These are phyloP conservation scores for Hypericum perforatum DNA, from an alignment of 345 rosid genomes.

Conservation along the genomic window DNA sequence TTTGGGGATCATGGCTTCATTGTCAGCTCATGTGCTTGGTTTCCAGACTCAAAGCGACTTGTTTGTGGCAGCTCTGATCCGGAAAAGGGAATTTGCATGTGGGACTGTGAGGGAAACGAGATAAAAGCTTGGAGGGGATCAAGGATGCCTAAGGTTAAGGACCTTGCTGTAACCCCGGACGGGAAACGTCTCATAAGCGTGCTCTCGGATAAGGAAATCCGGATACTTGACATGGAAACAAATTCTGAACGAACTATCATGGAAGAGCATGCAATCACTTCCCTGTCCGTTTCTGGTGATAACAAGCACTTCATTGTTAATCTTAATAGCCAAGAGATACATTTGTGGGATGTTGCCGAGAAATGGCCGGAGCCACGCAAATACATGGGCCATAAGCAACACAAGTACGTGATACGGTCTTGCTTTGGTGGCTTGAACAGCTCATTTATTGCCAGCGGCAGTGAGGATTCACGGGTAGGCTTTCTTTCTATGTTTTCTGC, in stretches of 20 bases:
- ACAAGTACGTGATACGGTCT: slow-evolving; percentile 70
- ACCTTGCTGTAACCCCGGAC: slow-evolving; percentile 75
- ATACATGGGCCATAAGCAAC: slow-evolving; percentile 65
- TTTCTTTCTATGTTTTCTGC: neutral
- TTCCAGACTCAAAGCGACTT: slow-evolving; percentile 79
- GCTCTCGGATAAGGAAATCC: slow-evolving; percentile 50
- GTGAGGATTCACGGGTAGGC: slow-evolving; percentile 68
- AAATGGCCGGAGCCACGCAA: slow-evolving; percentile 46
- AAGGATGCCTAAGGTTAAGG: slow-evolving; percentile 72
- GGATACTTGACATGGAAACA: slow-evolving; percentile 52
- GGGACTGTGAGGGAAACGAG: slow-evolving; percentile 81
- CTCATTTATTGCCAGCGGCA: slow-evolving; percentile 81
- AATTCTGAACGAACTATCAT: slow-evolving; percentile 46
- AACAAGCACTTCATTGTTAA: slow-evolving; percentile 68
- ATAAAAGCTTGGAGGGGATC: slow-evolving; percentile 73
- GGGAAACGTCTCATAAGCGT: slow-evolving; percentile 62
- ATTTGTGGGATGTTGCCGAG: slow-evolving; percentile 81
- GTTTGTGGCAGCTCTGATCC: slow-evolving; percentile 85
- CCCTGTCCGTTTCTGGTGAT: slow-evolving; percentile 56
- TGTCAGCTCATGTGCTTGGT: slow-evolving; percentile 93
- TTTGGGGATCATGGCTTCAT: slow-evolving; percentile 72
- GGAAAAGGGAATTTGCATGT: slow-evolving; percentile 74
- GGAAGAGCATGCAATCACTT: slow-evolving; percentile 59
- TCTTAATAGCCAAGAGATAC: slow-evolving; percentile 79
- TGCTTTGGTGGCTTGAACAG: slow-evolving; percentile 81